Evolutionary conservation across 169 alveolate species (phyloP).

Genomic region (Cyclospora cayetanensis): DNA sequence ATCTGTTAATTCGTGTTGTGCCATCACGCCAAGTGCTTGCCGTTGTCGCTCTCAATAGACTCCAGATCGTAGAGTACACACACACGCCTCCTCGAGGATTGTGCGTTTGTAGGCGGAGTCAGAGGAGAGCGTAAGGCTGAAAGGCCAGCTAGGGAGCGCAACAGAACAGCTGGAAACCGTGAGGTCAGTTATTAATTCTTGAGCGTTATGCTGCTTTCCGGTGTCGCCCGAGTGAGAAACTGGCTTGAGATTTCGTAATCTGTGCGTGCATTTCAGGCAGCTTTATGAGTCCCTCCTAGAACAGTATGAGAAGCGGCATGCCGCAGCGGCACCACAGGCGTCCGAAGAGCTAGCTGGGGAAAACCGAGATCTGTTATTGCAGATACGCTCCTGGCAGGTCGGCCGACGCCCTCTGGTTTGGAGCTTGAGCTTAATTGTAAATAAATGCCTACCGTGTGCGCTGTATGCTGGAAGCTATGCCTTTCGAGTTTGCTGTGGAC

Average conservation of each 20-base stretch:
- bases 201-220: background rate
- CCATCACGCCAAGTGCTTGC: no score
- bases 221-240: no score
- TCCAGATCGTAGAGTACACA: no score
- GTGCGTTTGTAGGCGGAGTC: constrained; percentile 1
- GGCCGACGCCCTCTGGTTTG: background rate
- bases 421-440: background rate
- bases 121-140: constrained; percentile 25
- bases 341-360: constrained; percentile 47
- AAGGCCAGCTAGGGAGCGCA: background rate
- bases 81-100: no score
- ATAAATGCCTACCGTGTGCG: background rate
- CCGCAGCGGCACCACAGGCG: background rate
- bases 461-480: background rate
- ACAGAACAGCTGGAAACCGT: constrained; percentile 47
- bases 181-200: background rate
- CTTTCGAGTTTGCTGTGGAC: background rate
- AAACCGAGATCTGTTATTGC: constrained; percentile 48
- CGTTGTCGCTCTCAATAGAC: no score
- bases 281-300: background rate
- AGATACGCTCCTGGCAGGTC: constrained; percentile 59
- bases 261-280: background rate
- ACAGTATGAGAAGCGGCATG: background rate
- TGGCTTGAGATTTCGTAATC: background rate
- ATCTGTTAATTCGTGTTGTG: no score